These are phyloP conservation scores for Malus sylvestris DNA, from an alignment of 306 rosid species.

Conservation along the genomic window DNA sequence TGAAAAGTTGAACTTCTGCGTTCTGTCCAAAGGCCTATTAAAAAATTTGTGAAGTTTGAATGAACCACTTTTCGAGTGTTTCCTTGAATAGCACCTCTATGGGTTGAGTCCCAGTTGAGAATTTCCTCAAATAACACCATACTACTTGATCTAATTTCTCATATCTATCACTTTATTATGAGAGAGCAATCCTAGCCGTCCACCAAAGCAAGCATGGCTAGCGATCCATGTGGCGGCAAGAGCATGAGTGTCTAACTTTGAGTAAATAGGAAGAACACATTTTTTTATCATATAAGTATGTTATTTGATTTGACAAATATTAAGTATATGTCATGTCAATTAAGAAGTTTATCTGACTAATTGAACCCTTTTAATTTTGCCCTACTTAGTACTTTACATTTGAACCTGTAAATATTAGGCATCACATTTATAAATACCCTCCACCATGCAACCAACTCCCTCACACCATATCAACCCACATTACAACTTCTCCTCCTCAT, in stretches of 20 bases:
- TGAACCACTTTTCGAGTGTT: too few species aligned
- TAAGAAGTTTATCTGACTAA: too few species aligned
- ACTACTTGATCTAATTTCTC: neutral
- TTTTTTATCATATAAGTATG: too few species aligned
- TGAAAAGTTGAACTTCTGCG: too few species aligned
- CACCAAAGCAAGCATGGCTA: neutral
- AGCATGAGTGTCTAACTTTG: neutral
- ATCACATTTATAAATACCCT: neutral
- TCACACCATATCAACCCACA: neutral
- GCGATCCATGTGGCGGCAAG: neutral
- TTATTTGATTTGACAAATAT: rapidly evolving
- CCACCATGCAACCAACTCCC: conserved; percentile 1
- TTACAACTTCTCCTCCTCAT: neutral
- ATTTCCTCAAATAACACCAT: neutral
- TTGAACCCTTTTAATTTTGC: too few species aligned
- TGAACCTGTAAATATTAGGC: neutral
- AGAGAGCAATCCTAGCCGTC: neutral
- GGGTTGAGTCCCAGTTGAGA: too few species aligned
- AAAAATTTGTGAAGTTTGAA: neutral
- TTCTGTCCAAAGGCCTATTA: too few species aligned
- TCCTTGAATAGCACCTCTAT: neutral
- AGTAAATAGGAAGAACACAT: too few species aligned
- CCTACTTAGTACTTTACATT: too few species aligned
- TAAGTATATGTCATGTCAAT: too few species aligned
- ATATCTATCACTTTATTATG: neutral